Percentiles rank a stretch among this genome's conserved stretches.
Evolutionary conservation across 2,329 filamentous ascomycete genomes (phyloP).

Genomic region (Neofusicoccum laricinum): DNA sequence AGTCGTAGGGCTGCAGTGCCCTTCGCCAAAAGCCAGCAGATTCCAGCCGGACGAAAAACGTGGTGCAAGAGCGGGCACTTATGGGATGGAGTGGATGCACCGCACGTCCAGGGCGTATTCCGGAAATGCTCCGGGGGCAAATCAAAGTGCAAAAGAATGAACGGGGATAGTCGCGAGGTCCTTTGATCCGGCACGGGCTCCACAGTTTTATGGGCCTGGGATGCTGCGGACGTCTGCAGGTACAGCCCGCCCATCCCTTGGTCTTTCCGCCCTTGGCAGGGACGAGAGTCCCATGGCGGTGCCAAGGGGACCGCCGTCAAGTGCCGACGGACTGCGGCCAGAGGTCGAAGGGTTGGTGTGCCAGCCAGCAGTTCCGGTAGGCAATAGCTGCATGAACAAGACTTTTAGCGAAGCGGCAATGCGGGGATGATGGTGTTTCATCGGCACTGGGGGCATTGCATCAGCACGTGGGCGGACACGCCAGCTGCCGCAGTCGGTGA

Average conservation of each 20-base stretch:
- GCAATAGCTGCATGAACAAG: neutral
- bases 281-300: neutral
- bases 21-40: neutral
- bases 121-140: neutral
- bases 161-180: neutral
- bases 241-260: too few relatives aligned
- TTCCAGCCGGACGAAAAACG: neutral
- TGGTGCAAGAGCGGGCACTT: neutral
- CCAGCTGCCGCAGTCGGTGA: neutral
- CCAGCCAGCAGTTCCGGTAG: neutral
- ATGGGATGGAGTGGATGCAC: neutral
- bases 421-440: constrained; percentile 6
- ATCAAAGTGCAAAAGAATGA: neutral
- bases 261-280: neutral
- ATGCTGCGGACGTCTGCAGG: neutral
- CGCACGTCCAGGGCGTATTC: neutral
- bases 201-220: constrained; percentile 3
- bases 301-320: neutral
- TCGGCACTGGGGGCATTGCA: neutral
- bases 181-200: neutral
- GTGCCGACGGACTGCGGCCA: neutral
- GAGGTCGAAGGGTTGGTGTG: neutral
- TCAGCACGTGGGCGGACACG: neutral
- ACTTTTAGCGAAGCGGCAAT: neutral
- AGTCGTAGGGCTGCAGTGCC: neutral